Percentiles rank a stretch among this genome's conserved stretches.
Conservation (phyloP, 2,329 filamentous ascomycete genomes). For the Podosphaera fusca region DNA sequence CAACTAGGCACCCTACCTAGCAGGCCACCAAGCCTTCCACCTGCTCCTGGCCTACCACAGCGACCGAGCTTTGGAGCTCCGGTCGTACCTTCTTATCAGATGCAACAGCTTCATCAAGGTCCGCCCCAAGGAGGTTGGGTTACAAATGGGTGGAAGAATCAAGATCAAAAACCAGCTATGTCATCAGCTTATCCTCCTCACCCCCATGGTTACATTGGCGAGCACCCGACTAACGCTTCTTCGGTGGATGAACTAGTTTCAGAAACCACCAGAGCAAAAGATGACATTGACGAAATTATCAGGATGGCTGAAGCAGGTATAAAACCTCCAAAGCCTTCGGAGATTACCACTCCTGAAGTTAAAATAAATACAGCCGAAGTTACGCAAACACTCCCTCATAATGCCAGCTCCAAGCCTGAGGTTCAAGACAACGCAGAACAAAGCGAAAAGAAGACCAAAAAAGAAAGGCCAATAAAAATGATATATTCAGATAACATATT, state of each 20-base stretch:
- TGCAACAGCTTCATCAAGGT: conserved; percentile 34
- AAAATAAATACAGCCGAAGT: conserved; percentile 16
- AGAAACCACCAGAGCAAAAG: conserved; percentile 23
- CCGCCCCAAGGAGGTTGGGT: conserved; percentile 17
- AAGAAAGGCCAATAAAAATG: conserved; percentile 46
- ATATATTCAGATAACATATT: conserved; percentile 60
- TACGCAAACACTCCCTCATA: conserved; percentile 19
- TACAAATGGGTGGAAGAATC: conserved; percentile 17
- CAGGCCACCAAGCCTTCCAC: conserved; percentile 29
- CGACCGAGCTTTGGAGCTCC: conserved; percentile 31
- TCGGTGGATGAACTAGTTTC: conserved; percentile 26
- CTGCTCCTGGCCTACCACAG: conserved; percentile 33
- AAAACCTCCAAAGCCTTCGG: conserved; percentile 22
- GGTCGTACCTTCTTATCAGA: conserved; percentile 23
- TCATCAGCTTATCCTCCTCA: conserved; percentile 18
- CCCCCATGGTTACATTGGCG: conserved; percentile 15
- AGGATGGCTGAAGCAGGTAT: conserved; percentile 40
- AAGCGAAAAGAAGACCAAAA: conserved; percentile 41
- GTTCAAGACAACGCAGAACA: conserved; percentile 17
- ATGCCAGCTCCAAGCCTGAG: conserved; percentile 6
- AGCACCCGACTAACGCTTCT: conserved; percentile 19
- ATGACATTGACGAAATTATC: conserved; percentile 43
- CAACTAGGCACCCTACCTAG: conserved; percentile 20
- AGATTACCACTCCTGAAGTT: conserved; percentile 21
- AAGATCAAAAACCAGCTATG: conserved; percentile 18